Evolutionary conservation across 2,329 filamentous ascomycete genomes (phyloP).

Genomic region (Orbilia javanica): DNA sequence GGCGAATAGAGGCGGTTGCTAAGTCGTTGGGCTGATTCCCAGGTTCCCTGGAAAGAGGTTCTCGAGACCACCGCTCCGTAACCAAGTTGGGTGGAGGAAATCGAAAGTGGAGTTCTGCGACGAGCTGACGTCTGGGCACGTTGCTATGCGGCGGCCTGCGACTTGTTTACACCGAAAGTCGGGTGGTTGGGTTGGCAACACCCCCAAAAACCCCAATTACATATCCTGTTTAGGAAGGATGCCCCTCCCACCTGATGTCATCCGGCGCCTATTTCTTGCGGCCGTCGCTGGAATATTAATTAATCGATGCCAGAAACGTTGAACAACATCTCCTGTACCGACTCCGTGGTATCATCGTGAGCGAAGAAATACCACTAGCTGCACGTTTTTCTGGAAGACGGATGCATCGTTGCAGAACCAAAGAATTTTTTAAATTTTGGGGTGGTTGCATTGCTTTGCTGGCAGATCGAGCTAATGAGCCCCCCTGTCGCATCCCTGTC

Average conservation of each 20-base stretch:
- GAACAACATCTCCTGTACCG: neutral
- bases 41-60: neutral
- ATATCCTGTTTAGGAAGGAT: slow-evolving; percentile 28
- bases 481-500: slow-evolving; percentile 16
- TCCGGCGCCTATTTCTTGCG: slow-evolving; percentile 14
- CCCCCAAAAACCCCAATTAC: slow-evolving; percentile 28
- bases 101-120: slow-evolving; percentile 39
- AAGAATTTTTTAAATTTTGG: slow-evolving; percentile 8
- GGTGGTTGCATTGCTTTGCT: slow-evolving; percentile 25
- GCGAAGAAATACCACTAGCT: neutral
- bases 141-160: slow-evolving; percentile 30
- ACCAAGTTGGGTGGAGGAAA: slow-evolving; percentile 14
- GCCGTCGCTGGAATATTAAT: neutral
- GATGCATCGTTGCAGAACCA: slow-evolving; percentile 1
- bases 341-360: neutral
- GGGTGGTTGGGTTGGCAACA: slow-evolving; percentile 56
- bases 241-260: slow-evolving; percentile 9
- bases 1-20: slow-evolving; percentile 43
- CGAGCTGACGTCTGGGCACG: slow-evolving; percentile 22
- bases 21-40: slow-evolving; percentile 19
- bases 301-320: neutral
- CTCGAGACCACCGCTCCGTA: neutral
- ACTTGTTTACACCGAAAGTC: slow-evolving; percentile 40
- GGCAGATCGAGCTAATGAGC: slow-evolving; percentile 15
- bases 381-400: neutral